Base-by-base conservation (phyloP, 176 grass and related monocot genomes). In the Phyllostachys edulis region DNA sequence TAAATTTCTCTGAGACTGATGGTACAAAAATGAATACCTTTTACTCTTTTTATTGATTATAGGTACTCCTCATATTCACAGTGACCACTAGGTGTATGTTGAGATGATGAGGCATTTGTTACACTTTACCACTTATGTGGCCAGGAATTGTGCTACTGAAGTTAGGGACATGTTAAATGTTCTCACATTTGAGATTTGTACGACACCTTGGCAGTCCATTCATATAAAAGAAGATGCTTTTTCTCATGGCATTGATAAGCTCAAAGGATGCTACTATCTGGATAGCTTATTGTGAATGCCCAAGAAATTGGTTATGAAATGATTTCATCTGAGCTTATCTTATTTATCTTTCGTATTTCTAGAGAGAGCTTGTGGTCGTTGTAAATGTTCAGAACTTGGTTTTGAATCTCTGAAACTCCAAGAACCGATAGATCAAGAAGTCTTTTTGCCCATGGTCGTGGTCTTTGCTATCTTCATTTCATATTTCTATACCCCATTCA, bases 341-440 rank as follows among this genome's bases (percentile, higher is more conserved):
- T 21, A 7, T 38, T 29, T 78, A 72, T 80, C 39, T 87, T 76
- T 32, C 79, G 96, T 85, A 95, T 98, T 84, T 85, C 87, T 76
- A 90, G 93, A 45, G 93, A 95, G 80, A 95, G 85, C 73, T 98
- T 98, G 80, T n/a, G 55, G 85, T 85, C 7, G 54, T 88, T 70
- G 96, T 98, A 44, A 87, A 95, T 92, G 91, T 92, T 71, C 80
- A 93, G 91, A 98, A 81, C 94, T 93, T 87, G 93, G 87, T 54
- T 98, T 98, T 77, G 86, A 95, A 85, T 89, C 93, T 26, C 93
- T 13, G 96, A 95, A 82, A 98, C 96, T 82, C 96, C 96, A 93
- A 91, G 96, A 95, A 94, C 96, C 77, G 93, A 98, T 89, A 94
- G 88, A 98, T 95, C 96, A 63, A 93, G 95, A 93, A 88, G 89